Conservation (phyloP, 2,329 filamentous ascomycete species). For the Penicillium sp. region DNA sequence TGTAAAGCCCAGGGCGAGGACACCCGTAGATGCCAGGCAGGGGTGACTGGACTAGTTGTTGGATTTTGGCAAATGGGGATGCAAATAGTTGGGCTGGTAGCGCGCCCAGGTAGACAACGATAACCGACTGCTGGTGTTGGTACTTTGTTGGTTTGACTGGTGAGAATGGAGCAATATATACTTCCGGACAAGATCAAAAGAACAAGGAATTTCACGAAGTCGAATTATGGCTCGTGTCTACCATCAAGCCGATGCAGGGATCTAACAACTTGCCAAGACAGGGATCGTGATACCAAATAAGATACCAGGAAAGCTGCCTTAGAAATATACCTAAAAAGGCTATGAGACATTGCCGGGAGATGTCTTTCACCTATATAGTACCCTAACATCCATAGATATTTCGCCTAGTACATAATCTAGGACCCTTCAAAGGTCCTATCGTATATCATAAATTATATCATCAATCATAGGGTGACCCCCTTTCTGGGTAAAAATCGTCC, state of each 20-base stretch:
- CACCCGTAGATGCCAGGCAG: constrained; percentile 47
- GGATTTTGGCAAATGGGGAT: constrained; percentile 45
- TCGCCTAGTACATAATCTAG: neutral
- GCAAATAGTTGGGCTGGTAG: constrained; percentile 42
- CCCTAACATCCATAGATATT: neutral
- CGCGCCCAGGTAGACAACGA: constrained; percentile 43
- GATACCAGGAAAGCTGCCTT: neutral
- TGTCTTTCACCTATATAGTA: neutral
- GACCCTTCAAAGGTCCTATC: neutral
- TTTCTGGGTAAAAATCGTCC: neutral
- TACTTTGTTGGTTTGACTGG: neutral
- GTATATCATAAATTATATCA: neutral
- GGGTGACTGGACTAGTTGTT: constrained; percentile 51
- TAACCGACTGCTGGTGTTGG: constrained; percentile 36
- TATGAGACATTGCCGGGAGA: constrained; percentile 3
- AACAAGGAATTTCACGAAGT: constrained; percentile 2
- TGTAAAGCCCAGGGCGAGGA: constrained; percentile 49
- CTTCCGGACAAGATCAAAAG: constrained; percentile 39
- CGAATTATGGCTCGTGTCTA: constrained; percentile 12
- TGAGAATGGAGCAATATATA: neutral
- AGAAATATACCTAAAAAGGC: neutral
- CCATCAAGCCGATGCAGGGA: constrained; percentile 18
- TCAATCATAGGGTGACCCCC: neutral
- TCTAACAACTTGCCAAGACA: constrained; percentile 12
- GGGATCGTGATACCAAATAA: neutral